phyloP scores from a whole-genome alignment of 2,329 filamentous ascomycete species.

The Onygenales sp. region DNA sequence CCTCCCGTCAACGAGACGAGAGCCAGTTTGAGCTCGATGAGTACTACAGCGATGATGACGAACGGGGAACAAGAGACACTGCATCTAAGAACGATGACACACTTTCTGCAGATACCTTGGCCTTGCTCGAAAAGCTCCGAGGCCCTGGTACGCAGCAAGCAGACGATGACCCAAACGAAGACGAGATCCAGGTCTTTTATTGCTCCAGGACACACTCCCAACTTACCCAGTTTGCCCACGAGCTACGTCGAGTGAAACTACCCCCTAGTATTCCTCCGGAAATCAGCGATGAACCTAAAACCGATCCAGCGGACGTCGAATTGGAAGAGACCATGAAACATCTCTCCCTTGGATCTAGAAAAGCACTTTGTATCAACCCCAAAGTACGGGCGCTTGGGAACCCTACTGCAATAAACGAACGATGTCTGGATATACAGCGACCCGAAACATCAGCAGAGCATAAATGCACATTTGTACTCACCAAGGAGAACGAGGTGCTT shows the following conservation, averaged over 20 bases:
- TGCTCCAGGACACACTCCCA: constrained; percentile 91
- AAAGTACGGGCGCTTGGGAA: constrained; percentile 61
- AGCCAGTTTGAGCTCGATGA: constrained; percentile 68
- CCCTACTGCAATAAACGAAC: constrained; percentile 80
- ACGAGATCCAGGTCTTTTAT: constrained; percentile 78
- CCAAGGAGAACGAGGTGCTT: constrained; percentile 61
- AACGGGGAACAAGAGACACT: constrained; percentile 16
- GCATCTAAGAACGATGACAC: constrained; percentile 31
- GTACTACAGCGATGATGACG: constrained; percentile 56
- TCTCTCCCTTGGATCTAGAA: constrained; percentile 73
- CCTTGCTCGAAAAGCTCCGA: constrained; percentile 58
- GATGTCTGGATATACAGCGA: constrained; percentile 83
- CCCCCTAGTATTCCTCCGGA: constrained; percentile 58
- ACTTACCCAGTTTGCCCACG: constrained; percentile 75
- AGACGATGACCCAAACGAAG: constrained; percentile 41
- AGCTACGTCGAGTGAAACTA: constrained; percentile 68
- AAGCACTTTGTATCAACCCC: constrained; percentile 82
- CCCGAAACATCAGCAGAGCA: constrained; percentile 51
- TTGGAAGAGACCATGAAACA: constrained; percentile 62
- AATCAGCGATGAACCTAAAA: constrained; percentile 15
- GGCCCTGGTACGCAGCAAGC: constrained; percentile 23
- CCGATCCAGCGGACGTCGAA: constrained; percentile 6
- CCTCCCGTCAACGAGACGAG: constrained; percentile 40
- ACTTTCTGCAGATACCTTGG: constrained; percentile 65
- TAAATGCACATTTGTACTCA: constrained; percentile 68